Evolutionary conservation across 352 stramenopile genomes (phyloP).

Genomic region (Hyaloperonospora brassicae): DNA sequence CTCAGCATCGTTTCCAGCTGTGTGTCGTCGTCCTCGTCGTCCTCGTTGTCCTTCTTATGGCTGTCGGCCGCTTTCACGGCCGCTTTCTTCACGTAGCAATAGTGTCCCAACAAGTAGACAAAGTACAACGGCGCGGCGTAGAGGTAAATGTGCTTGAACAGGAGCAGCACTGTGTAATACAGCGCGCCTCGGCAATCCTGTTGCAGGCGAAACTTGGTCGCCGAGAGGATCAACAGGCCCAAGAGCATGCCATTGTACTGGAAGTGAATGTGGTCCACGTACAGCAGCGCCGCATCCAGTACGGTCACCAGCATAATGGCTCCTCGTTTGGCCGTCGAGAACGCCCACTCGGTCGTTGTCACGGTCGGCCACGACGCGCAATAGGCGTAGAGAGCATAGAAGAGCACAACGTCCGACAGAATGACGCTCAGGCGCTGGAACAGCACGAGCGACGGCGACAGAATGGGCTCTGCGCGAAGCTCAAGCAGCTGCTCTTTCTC

Average conservation of each 20-base stretch:
- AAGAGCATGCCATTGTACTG: constrained; percentile 99
- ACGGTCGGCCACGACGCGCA: constrained; percentile 77
- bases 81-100: constrained; percentile 68
- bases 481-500: constrained; percentile 52
- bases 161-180: constrained; percentile 89
- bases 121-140: constrained; percentile 94
- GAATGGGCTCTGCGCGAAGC: constrained; percentile 52
- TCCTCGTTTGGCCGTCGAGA: constrained; percentile 48
- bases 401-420: constrained; percentile 84
- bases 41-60: not conserved
- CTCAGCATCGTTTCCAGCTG: constrained; percentile 17
- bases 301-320: constrained; percentile 84
- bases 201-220: constrained; percentile 71
- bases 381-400: constrained; percentile 68
- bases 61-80: not conserved
- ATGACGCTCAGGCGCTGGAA: constrained; percentile 94
- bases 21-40: constrained; percentile 17
- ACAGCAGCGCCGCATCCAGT: constrained; percentile 90
- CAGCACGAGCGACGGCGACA: constrained; percentile 52
- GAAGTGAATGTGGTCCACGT: constrained; percentile 99
- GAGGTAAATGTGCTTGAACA: constrained; percentile 97
- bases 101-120: constrained; percentile 89
- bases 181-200: constrained; percentile 83
- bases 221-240: constrained; percentile 88
- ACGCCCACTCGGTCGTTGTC: constrained; percentile 57